phyloP scores from a whole-genome alignment of 2,329 filamentous ascomycete species.

The Clarireedia homoeocarpa region DNA sequence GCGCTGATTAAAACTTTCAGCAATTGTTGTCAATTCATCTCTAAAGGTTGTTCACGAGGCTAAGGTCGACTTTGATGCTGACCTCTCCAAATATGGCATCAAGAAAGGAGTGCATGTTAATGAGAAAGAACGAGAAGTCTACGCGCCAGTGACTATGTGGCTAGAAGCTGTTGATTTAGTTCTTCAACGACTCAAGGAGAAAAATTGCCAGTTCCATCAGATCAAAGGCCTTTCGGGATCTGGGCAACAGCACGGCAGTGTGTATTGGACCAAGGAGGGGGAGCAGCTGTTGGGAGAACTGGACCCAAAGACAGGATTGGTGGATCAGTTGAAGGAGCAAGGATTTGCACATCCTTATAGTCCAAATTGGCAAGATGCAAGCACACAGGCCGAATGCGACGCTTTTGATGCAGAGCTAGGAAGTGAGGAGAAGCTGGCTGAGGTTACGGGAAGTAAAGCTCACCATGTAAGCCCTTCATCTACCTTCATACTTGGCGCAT shows the following conservation, averaged over 20 bases:
- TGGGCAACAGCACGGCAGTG: constrained; percentile 95
- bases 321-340: constrained; percentile 58
- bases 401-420: constrained; percentile 71
- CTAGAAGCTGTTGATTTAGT: constrained; percentile 87
- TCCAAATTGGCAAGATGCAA: constrained; percentile 97
- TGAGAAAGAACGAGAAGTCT: constrained; percentile 78
- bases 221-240: constrained; percentile 83
- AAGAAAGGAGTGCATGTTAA: constrained; percentile 83
- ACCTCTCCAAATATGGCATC: constrained; percentile 70
- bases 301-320: constrained; percentile 51
- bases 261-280: constrained; percentile 77
- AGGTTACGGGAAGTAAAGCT: constrained; percentile 81
- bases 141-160: constrained; percentile 89
- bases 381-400: constrained; percentile 87
- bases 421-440: constrained; percentile 58
- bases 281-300: constrained; percentile 55
- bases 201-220: constrained; percentile 62
- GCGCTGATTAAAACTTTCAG: constrained; percentile 35
- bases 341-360: constrained; percentile 80
- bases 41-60: constrained; percentile 75
- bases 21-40: constrained; percentile 74
- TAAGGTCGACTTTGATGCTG: constrained; percentile 91
- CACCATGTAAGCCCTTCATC: constrained; percentile 65
- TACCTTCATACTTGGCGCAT: background rate
- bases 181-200: constrained; percentile 60